These are phyloP conservation scores for Phialemoniopsis sp. DNA, from an alignment of 2,329 filamentous ascomycete genomes.

Conservation along the genomic window DNA sequence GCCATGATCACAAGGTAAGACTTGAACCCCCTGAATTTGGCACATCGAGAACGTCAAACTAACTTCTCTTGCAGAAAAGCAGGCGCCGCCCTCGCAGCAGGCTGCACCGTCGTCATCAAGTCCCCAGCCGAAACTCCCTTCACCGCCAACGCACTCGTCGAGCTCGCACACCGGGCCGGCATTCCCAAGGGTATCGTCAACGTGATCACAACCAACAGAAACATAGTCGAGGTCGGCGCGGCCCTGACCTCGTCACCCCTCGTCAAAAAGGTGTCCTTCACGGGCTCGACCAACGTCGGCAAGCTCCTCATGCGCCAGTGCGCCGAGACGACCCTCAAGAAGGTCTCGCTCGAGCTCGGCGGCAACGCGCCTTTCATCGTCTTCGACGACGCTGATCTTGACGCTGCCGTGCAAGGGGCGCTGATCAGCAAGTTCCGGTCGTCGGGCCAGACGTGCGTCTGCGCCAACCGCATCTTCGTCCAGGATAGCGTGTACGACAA, in stretches of 20 bases:
- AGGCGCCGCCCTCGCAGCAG: conserved; percentile 79
- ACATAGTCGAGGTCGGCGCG: conserved; percentile 76
- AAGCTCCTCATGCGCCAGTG: conserved; percentile 87
- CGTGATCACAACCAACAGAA: conserved; percentile 73
- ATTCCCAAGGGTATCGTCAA: conserved; percentile 91
- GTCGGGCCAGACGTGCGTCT: conserved; percentile 94
- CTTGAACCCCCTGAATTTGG: no score
- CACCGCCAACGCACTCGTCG: conserved; percentile 81
- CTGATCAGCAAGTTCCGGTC: conserved; percentile 88
- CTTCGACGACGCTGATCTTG: conserved; percentile 90
- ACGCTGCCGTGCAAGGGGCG: conserved; percentile 77
- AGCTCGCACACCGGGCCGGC: conserved; percentile 81
- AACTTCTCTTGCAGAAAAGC: conserved; percentile 42
- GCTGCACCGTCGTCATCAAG: conserved; percentile 91
- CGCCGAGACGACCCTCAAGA: conserved; percentile 64
- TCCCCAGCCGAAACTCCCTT: conserved; percentile 90
- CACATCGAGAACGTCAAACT: no score
- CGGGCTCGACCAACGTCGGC: conserved; percentile 68
- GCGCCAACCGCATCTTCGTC: conserved; percentile 78
- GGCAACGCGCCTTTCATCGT: conserved; percentile 97
- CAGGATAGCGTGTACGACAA: conserved; percentile 74
- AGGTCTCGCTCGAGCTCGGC: conserved; percentile 81
- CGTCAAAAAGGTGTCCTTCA: conserved; percentile 91
- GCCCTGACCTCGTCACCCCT: conserved; percentile 70
- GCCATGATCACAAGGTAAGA: conserved; percentile 60